Percentiles rank a stretch among this genome's conserved stretches.
Evolutionary conservation across 1,284 basidiomycete genomes (phyloP).

Genomic region (Naganishia sp.): DNA sequence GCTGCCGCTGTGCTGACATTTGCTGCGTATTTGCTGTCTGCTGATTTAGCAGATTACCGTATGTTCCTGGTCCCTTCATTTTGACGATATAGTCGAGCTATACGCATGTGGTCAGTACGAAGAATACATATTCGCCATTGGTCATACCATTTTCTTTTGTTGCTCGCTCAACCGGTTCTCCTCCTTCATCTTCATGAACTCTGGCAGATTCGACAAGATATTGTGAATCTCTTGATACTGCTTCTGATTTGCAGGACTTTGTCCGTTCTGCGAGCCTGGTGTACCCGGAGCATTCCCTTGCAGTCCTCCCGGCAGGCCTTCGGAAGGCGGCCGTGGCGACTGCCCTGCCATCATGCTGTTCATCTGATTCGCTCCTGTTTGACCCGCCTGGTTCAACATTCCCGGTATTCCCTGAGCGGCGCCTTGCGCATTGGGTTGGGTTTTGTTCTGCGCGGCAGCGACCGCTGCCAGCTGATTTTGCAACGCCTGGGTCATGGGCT

Average conservation of each 20-base stretch:
- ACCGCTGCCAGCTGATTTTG: conserved; percentile 16
- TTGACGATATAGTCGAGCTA: conserved; percentile 30
- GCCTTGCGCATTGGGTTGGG: conserved; percentile 3
- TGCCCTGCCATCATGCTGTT: conserved; percentile 8
- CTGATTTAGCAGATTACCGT: conserved; percentile 29
- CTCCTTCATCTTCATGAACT: conserved; percentile 38
- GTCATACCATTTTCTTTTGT: conserved; percentile 43
- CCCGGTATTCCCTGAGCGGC: not conserved
- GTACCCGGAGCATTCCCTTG: not conserved
- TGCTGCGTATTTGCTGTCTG: conserved; percentile 35
- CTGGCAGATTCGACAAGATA: conserved; percentile 43
- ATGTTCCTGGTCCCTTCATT: conserved; percentile 25
- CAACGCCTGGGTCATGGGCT: conserved; percentile 14
- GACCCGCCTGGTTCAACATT: conserved; percentile 12
- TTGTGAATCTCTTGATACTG: conserved; percentile 34
- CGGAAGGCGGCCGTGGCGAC: conserved; percentile 1
- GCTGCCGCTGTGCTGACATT: conserved; percentile 35
- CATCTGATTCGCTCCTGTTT: not conserved
- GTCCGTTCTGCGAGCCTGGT: conserved; percentile 12
- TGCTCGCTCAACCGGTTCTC: conserved; percentile 39
- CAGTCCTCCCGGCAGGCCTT: not conserved
- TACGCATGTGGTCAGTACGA: not conserved
- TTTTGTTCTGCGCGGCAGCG: conserved; percentile 7
- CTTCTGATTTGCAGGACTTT: conserved; percentile 16
- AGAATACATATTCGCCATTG: too few relatives aligned